Evolutionary conservation across 177 flowering plant species (phyloP).

Genomic region (Vitis hybrid): DNA sequence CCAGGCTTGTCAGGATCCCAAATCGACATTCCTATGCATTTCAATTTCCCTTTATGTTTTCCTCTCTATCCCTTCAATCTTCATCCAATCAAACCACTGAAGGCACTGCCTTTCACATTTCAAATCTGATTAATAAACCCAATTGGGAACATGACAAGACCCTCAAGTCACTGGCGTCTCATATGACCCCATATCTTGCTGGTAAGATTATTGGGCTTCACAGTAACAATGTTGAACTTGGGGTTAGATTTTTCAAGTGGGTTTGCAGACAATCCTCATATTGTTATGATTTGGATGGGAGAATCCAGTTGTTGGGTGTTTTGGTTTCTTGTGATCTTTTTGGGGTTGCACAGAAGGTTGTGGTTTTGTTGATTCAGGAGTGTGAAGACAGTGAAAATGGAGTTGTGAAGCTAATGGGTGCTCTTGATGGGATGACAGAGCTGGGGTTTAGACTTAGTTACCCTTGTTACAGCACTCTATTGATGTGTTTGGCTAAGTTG

Average conservation of each 20-base stretch:
- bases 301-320: slow-evolving; percentile 17
- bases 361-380: slow-evolving; percentile 22
- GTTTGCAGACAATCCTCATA: slow-evolving; percentile 34
- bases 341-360: slow-evolving; percentile 23
- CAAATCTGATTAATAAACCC: slow-evolving; percentile 21
- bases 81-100: neutral
- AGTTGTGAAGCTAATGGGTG: slow-evolving; percentile 23
- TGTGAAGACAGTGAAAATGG: slow-evolving; percentile 14
- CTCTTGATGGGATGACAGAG: slow-evolving; percentile 17
- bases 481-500: slow-evolving; percentile 35
- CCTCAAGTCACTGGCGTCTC: slow-evolving; percentile 30
- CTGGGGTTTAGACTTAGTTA: slow-evolving; percentile 27
- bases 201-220: slow-evolving; percentile 24
- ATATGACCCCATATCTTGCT: slow-evolving; percentile 29
- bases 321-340: slow-evolving; percentile 18
- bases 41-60: neutral
- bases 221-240: slow-evolving; percentile 7
- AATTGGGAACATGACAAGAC: slow-evolving; percentile 22
- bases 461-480: slow-evolving; percentile 35
- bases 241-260: slow-evolving; percentile 29
- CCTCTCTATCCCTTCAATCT: slow-evolving; percentile 2
- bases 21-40: neutral
- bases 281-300: slow-evolving; percentile 26
- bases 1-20: neutral
- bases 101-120: neutral